A percentile compares a stretch with the other conserved stretches of the same genome.
Evolutionary conservation across 2,329 filamentous ascomycete species (phyloP).

Genomic region (Cladophialophora bantiana): DNA sequence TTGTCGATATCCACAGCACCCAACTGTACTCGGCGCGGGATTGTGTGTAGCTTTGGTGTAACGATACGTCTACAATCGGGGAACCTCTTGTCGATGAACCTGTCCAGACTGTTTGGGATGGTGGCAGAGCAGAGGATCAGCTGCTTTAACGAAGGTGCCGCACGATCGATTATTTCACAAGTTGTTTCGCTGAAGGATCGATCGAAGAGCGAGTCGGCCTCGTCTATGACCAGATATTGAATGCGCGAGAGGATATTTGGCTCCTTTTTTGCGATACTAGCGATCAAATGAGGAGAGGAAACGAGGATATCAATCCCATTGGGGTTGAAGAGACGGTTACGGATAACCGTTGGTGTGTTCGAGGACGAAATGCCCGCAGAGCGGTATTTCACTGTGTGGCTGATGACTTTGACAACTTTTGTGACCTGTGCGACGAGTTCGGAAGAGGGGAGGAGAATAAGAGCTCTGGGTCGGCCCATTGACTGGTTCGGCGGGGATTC

Average conservation of each 20-base stretch:
- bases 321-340: slow-evolving; percentile 80
- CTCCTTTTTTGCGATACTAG: slow-evolving; percentile 85
- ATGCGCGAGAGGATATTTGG: slow-evolving; percentile 94
- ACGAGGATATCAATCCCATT: slow-evolving; percentile 84
- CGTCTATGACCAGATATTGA: slow-evolving; percentile 86
- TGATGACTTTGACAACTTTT: slow-evolving; percentile 77
- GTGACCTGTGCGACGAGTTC: slow-evolving; percentile 92
- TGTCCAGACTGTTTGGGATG: slow-evolving; percentile 88
- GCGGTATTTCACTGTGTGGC: slow-evolving; percentile 86
- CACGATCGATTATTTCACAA: slow-evolving; percentile 79
- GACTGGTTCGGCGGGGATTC: slow-evolving; percentile 73
- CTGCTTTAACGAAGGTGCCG: slow-evolving; percentile 80
- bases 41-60: slow-evolving; percentile 94
- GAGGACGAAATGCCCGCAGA: slow-evolving; percentile 81
- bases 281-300: slow-evolving; percentile 85
- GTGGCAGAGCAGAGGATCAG: slow-evolving; percentile 94
- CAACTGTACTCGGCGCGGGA: slow-evolving; percentile 91
- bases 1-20: slow-evolving; percentile 90
- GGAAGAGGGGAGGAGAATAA: slow-evolving; percentile 89
- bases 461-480: slow-evolving; percentile 78
- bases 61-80: slow-evolving; percentile 85
- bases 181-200: slow-evolving; percentile 88
- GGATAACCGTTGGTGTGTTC: slow-evolving; percentile 78
- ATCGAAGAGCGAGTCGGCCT: slow-evolving; percentile 95
- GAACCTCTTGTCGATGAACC: slow-evolving; percentile 79